Evolutionary conservation across 1,139 yeast species (phyloP).

Genomic region (Candida glucosophila): DNA sequence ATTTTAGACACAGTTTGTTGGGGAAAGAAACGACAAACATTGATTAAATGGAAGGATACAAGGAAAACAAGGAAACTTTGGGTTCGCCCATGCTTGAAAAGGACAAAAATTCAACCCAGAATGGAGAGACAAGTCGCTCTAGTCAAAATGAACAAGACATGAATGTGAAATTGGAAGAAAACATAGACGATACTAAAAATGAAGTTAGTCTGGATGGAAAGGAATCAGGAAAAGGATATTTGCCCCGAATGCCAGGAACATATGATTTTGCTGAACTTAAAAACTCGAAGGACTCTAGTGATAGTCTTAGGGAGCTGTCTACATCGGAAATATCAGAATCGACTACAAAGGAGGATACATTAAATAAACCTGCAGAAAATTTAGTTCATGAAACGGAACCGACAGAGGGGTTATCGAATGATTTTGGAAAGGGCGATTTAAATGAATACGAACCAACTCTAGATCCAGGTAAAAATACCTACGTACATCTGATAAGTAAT

Average conservation of each 20-base stretch:
- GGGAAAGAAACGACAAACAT: no score
- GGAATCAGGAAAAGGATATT: conserved; percentile 5
- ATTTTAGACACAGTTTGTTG: no score
- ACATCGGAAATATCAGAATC: no score
- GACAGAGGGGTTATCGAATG: conserved; percentile 14
- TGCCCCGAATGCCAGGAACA: conserved; percentile 60
- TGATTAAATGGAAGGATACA: no score
- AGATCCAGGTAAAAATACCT: conserved; percentile 34
- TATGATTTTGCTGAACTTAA: conserved; percentile 47
- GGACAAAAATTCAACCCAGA: not conserved
- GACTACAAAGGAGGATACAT: no score
- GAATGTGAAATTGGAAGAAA: no score
- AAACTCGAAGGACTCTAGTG: conserved; percentile 14
- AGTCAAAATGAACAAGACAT: no score
- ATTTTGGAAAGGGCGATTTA: conserved; percentile 11
- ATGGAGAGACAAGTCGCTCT: not conserved
- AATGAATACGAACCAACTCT: conserved; percentile 20
- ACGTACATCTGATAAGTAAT: conserved; percentile 1
- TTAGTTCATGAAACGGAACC: no score
- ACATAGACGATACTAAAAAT: conserved; percentile 1
- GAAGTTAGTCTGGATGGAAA: conserved; percentile 3
- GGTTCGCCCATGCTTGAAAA: not conserved
- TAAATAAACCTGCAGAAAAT: no score
- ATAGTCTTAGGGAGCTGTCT: no score
- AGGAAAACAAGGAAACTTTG: no score